Evolutionary conservation across 2,329 filamentous ascomycete genomes (phyloP), one percentile per base, ranked within the genome.

Genomic region (Aureobasidium sp.): DNA sequence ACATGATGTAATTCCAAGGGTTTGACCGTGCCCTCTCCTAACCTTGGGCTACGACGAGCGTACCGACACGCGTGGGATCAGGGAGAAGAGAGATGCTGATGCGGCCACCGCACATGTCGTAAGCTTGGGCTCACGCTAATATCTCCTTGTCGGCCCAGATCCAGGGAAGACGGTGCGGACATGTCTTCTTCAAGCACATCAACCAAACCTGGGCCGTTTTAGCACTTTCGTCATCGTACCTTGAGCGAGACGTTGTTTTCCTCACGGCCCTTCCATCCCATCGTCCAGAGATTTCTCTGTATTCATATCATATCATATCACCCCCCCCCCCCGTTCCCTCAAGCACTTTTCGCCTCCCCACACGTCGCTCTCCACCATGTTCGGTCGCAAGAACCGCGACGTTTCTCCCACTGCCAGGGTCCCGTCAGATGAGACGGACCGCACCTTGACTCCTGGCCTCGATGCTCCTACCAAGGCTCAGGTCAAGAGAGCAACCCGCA

Each of bases 401-500:
- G 42, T 37, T 29, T 60, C 55, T 13, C 45, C 42, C 13, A 31
- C 47, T 29, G 50, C 17, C 33, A 38, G 45, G 31, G 47, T 54
- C 23, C 55, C 43, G 2, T 61, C 49, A 60, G 65, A 50, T 47
- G 63, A 57, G 50, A 68, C 62, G 45, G 67, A 69, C 60, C 62
- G 62, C 23, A 69, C 67, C 45, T 65, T 68, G 33, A 69, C 69
- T 23, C 66, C 57, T 13, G 57, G 29, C 2, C 23, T 62, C 25
- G 47, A 69, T 69, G 66, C 64, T 60, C 65, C 71, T 67, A 60
- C 69, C 66, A 69, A 72, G 64, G 66, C 72, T 8, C 66, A 74
- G 57, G 62, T 80, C 65, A 79, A 78, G 67, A 72, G 73, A 63
- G 77, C 75, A 25, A 83, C 81, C 0, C 77, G 75, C 58, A 77